Percentiles rank a stretch among this genome's conserved stretches.
Evolutionary conservation across 2,329 filamentous ascomycete genomes (phyloP).

Genomic region (Pseudogymnoascus sp.): DNA sequence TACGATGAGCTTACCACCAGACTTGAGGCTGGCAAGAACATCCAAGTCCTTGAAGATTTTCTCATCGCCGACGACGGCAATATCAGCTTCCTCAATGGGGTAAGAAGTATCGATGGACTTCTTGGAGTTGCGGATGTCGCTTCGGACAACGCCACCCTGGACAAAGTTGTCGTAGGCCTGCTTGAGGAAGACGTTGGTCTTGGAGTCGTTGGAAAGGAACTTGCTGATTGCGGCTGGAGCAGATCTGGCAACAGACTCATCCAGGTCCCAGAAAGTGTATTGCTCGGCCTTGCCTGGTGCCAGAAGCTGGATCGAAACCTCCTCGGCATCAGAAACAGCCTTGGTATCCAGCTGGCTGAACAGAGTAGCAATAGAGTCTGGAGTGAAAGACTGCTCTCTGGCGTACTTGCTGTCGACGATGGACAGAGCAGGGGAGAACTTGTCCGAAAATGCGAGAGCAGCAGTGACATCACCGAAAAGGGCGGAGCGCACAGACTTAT

Average conservation of each 20-base stretch:
- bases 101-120: constrained; percentile 82
- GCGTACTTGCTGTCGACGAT: constrained; percentile 87
- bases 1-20: constrained; percentile 63
- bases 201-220: constrained; percentile 63
- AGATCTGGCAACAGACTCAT: constrained; percentile 58
- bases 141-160: constrained; percentile 71
- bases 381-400: constrained; percentile 50
- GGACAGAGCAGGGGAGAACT: constrained; percentile 51
- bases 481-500: constrained; percentile 69
- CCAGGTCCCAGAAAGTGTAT: constrained; percentile 90
- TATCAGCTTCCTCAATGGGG: constrained; percentile 67
- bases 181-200: constrained; percentile 51
- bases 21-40: constrained; percentile 59
- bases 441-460: constrained; percentile 68
- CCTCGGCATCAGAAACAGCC: constrained; percentile 30
- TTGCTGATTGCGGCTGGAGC: constrained; percentile 54
- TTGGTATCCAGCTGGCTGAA: constrained; percentile 39
- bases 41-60: constrained; percentile 73
- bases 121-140: constrained; percentile 75
- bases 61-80: constrained; percentile 69
- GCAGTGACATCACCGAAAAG: constrained; percentile 90
- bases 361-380: constrained; percentile 42
- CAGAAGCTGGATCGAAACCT: constrained; percentile 43
- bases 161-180: constrained; percentile 56
- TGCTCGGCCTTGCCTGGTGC: constrained; percentile 55